Percentiles rank a stretch among this genome's conserved stretches.
Evolutionary conservation across 2,329 filamentous ascomycete genomes (phyloP).

Genomic region (Setomelanomma holmii): DNA sequence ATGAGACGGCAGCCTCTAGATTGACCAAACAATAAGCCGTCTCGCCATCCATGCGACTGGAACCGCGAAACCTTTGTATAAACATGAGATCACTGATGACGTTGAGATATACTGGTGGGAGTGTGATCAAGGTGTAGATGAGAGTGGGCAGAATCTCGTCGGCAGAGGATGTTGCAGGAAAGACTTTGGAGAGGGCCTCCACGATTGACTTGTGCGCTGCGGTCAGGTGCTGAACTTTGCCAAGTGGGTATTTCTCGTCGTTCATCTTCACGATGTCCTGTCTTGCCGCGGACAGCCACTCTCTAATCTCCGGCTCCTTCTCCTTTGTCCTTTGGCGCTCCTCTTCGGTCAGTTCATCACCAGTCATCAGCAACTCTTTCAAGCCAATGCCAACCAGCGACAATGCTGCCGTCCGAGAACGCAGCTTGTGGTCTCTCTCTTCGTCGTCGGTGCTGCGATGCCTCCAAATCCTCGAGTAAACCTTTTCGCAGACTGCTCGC

Average conservation of each 20-base stretch:
- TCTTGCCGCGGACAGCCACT: slow-evolving; percentile 73
- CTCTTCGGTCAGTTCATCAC: slow-evolving; percentile 62
- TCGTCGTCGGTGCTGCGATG: slow-evolving; percentile 93
- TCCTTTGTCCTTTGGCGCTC: slow-evolving; percentile 63
- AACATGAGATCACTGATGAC: slow-evolving; percentile 95
- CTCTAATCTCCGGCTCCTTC: slow-evolving; percentile 70
- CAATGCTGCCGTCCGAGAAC: slow-evolving; percentile 91
- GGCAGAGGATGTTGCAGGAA: slow-evolving; percentile 81
- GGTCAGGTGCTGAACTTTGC: slow-evolving; percentile 88
- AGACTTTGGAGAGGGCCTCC: slow-evolving; percentile 74
- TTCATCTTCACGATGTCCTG: slow-evolving; percentile 80
- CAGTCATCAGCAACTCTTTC: slow-evolving; percentile 72
- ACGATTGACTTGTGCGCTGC: slow-evolving; percentile 93
- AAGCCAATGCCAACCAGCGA: slow-evolving; percentile 90
- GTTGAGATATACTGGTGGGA: slow-evolving; percentile 83
- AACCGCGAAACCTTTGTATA: slow-evolving; percentile 88
- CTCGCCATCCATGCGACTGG: slow-evolving; percentile 87
- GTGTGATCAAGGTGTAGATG: slow-evolving; percentile 93
- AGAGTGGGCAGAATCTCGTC: slow-evolving; percentile 97
- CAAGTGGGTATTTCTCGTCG: slow-evolving; percentile 83
- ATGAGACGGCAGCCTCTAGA: slow-evolving; percentile 91
- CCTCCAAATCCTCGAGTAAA: slow-evolving; percentile 86
- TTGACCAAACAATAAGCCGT: slow-evolving; percentile 96
- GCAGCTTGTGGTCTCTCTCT: slow-evolving; percentile 89
- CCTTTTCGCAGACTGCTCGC: slow-evolving; percentile 79